Percentiles rank a stretch among this genome's conserved stretches.
phyloP scores from a whole-genome alignment of 768 basidiomycete species.

The Mycena albidolilacea region DNA sequence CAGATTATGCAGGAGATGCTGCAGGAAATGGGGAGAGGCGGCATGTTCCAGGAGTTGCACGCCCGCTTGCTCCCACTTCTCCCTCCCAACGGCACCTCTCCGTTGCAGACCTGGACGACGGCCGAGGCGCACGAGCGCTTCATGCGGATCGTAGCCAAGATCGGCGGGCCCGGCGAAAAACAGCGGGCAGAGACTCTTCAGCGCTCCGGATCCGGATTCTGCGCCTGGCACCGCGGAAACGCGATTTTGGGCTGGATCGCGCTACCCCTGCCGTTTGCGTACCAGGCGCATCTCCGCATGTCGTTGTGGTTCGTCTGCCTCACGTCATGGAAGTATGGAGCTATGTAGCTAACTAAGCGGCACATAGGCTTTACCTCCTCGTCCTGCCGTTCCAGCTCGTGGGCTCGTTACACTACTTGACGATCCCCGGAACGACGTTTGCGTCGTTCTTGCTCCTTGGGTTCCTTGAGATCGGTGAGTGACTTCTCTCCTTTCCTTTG shows the following conservation, averaged over 20 bases:
- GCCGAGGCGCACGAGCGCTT: constrained; percentile 81
- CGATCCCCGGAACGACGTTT: constrained; percentile 75
- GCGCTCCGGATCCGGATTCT: constrained; percentile 18
- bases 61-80: constrained; percentile 56
- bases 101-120: constrained; percentile 85
- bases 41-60: constrained; percentile 74
- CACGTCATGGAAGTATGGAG: too few species aligned
- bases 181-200: constrained; percentile 75
- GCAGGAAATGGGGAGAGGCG: constrained; percentile 78
- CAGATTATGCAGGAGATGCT: constrained; percentile 79
- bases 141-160: constrained; percentile 83
- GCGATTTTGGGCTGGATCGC: constrained; percentile 75
- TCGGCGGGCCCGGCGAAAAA: constrained; percentile 81
- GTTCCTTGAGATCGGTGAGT: constrained; percentile 72
- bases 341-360: neutral
- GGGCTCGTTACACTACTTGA: constrained; percentile 58
- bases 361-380: constrained; percentile 49
- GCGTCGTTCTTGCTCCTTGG: constrained; percentile 75
- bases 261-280: constrained; percentile 81
- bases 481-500: neutral
- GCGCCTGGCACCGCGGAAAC: constrained; percentile 52
- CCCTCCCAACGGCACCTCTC: neutral
- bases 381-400: constrained; percentile 69
- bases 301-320: constrained; percentile 65
- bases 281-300: constrained; percentile 77